Percentiles rank a stretch among this genome's conserved stretches.
phyloP scores from a whole-genome alignment of 2,329 filamentous ascomycete species.

The Aspergillus hortae region DNA sequence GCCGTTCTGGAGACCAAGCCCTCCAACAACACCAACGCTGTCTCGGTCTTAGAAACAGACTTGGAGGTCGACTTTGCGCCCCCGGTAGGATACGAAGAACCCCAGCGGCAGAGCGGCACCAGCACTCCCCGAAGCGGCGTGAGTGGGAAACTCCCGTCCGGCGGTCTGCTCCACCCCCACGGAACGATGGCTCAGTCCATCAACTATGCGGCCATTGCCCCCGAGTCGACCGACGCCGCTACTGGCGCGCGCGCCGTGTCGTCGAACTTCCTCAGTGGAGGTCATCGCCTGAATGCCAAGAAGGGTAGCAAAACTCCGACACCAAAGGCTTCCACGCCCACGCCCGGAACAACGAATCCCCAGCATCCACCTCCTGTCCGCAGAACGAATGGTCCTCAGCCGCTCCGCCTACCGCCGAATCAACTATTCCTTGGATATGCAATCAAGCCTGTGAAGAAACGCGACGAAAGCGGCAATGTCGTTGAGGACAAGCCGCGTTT shows the following conservation, averaged over 20 bases:
- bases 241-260: slow-evolving; percentile 60
- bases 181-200: slow-evolving; percentile 98
- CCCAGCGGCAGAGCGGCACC: slow-evolving; percentile 73
- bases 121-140: slow-evolving; percentile 73
- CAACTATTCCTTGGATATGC: slow-evolving; percentile 98
- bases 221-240: slow-evolving; percentile 64
- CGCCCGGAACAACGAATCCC: slow-evolving; percentile 54
- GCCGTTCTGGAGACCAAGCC: slow-evolving; percentile 93
- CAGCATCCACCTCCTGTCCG: slow-evolving; percentile 43
- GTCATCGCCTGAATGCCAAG: slow-evolving; percentile 78
- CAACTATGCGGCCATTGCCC: slow-evolving; percentile 89
- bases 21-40: slow-evolving; percentile 71
- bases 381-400: slow-evolving; percentile 75
- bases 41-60: slow-evolving; percentile 95
- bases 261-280: slow-evolving; percentile 75
- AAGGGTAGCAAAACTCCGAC: slow-evolving; percentile 73
- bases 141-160: slow-evolving; percentile 60
- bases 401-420: slow-evolving; percentile 76
- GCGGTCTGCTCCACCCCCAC: slow-evolving; percentile 74
- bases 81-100: slow-evolving; percentile 91
- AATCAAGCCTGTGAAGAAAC: slow-evolving; percentile 80
- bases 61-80: slow-evolving; percentile 93
- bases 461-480: slow-evolving; percentile 62
- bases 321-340: slow-evolving; percentile 70
- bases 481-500: slow-evolving; percentile 69